Percentiles rank a stretch among this genome's conserved stretches.
phyloP scores from a whole-genome alignment of 805 yeast species.

The Millerago galiae region DNA sequence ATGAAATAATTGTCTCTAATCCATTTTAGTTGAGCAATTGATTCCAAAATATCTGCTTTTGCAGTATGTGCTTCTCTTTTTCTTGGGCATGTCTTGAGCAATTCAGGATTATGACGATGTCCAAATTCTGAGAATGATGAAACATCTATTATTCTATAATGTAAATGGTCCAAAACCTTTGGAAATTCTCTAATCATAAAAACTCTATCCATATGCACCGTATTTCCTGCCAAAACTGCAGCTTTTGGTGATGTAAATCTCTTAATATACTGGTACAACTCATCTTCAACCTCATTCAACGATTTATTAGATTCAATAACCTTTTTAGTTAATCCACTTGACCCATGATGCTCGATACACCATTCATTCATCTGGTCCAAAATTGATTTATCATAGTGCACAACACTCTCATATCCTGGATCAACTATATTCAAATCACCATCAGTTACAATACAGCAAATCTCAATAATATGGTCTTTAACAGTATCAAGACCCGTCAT shows the following conservation, averaged over 20 bases:
- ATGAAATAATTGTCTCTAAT: constrained; percentile 60
- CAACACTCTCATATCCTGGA: constrained; percentile 75
- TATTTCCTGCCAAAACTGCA: constrained; percentile 85
- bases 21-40: constrained; percentile 79
- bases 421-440: constrained; percentile 69
- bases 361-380: constrained; percentile 80
- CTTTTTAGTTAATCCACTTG: constrained; percentile 67
- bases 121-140: constrained; percentile 81
- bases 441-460: constrained; percentile 87
- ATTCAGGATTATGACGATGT: constrained; percentile 62
- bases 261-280: constrained; percentile 55
- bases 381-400: constrained; percentile 55
- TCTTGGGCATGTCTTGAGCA: constrained; percentile 50
- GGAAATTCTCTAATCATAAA: constrained; percentile 87
- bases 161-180: constrained; percentile 39
- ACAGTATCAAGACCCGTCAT: constrained; percentile 92
- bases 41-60: constrained; percentile 77
- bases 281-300: constrained; percentile 54
- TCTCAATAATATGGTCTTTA: constrained; percentile 82
- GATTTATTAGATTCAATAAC: constrained; percentile 53
- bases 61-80: constrained; percentile 83
- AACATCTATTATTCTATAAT: constrained; percentile 85
- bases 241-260: constrained; percentile 45
- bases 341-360: constrained; percentile 79
- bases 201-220: constrained; percentile 85